Base-by-base conservation (phyloP, 192 early-diverging fungal species). In the Spinellus fusiger region DNA sequence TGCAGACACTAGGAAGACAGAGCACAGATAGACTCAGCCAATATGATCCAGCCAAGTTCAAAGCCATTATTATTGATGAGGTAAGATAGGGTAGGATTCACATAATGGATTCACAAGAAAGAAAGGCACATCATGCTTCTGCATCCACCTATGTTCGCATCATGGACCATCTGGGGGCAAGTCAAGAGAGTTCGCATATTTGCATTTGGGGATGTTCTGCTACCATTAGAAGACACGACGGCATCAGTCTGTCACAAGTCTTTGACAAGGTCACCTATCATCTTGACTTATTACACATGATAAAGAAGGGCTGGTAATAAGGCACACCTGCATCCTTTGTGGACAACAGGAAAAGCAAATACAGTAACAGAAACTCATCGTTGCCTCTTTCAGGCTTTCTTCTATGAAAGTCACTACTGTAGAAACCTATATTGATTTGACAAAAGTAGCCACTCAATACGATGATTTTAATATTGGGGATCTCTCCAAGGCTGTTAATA, bases 151-250 rank as follows among this genome's bases (percentile, higher is more conserved):
- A 95, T 65, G 50, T 40, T 25, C 73, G 84, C 5, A 83, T 98
- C 16, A 35, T 98, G 22, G 61, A 81, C 0, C 80, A 93, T 55
- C 92, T 98, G 60, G 73, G 71, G 5, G 71, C 80, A 0, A 25
- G 70, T 48, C 65, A 68, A 3, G 62, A 66, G 12, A 61, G 77
- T 1, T 74, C 77, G 5, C 71, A 79, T 20, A 74, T 94, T 5
- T 71, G 92, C 46, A 78, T 98, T 8, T 95, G 92, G 87, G 95
- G 94, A 0, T 98, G 93, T 59, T 94, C 94, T 29, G 95, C 94
- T 1, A 96, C 95, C 0, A 76, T 96, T 34, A 70, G 85, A 29
- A 77, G 95, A 20, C 86, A 91, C 68, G 95, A 98, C 58, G 91
- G 92, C 1, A 31, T 93, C 13, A 75, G 70, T 9, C 71, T 96